Base-by-base conservation (phyloP, 108 stramenopile species). In the Nitzschia sp. region DNA sequence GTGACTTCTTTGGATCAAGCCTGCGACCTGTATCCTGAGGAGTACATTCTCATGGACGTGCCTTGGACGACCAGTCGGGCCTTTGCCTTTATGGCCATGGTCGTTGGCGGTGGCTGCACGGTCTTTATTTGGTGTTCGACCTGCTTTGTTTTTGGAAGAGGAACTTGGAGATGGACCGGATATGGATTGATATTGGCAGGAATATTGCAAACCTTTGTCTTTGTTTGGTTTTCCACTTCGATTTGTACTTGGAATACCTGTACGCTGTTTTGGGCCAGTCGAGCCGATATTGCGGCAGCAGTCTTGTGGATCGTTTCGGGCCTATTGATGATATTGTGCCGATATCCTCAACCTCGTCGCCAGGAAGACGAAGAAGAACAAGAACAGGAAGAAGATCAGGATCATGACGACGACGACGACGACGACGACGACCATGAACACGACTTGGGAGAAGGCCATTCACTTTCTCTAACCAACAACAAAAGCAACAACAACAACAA, bases 161-260 rank as follows among this genome's bases (percentile, higher is more conserved):
- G 55, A 5, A 84, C 82, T 17, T 89, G 91, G 88, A 58, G 85
- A 63, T 84, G 74, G 82, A 80, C 78, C 21, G 90, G 85, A n/a
- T 82, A 79, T 50, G 76, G 81, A 53, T 25, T 92, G 6, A 34
- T 88, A 9, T 31, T 73, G 3, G 90, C 87, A 0, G 44, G 71
- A n/a, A n/a, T n/a, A n/a, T n/a, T n/a, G n/a, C n/a, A n/a, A n/a
- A n/a, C n/a, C n/a, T n/a, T n/a, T n/a, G 25, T 15, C 2, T 89
- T 81, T 57, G 21, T 75, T 30, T 92, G 85, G 84, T 89, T 89
- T 54, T 36, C 30, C n/a, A 87, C 82, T 5, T 53, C 54, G n/a
- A 31, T 89, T 36, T 92, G 90, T 60, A 13, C 31, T 1, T 34
- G 76, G 71, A 79, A 79, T 63, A 52, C 46, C n/a, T 92, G 87